Evolutionary conservation across 2,329 filamentous ascomycete genomes (phyloP), one percentile per base, ranked within the genome.

Genomic region (Pseudovirgaria hyperparasitica): DNA sequence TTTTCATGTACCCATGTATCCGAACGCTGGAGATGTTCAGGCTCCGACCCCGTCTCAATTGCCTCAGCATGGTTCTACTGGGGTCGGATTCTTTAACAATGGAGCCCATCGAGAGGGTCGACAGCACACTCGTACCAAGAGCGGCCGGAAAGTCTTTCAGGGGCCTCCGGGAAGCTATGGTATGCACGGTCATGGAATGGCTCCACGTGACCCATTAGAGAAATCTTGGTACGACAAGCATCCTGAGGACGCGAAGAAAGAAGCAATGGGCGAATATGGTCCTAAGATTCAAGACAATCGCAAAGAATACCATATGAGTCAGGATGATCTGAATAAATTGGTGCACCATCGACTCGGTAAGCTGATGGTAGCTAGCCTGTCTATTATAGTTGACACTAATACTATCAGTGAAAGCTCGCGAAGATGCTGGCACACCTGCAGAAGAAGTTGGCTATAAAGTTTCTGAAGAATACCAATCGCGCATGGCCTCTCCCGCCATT

Each of bases 161-260:
- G 68, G 72, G 15, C 86, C 86, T 1, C 81, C 85, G 4, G 87
- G 84, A 31, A 93, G 85, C 59, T 96, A 96, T 46, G 86, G 87
- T 35, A 70, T 93, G 29, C 86, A 92, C 44, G 84, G 86, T 23
- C 87, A 94, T 46, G 85, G 84, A 28, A 64, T 81, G 15, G 66
- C 70, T 11, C 65, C 77, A 3, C 71, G 73, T 30, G 82, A 92
- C 56, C 82, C 78, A 48, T 81, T 96, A 21, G 84, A 93, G 44
- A 82, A 81, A 58, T 80, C 81, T 15, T 94, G 92, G 69, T 92
- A 90, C 47, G 73, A 84, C 43, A 94, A 90, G 57, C 85, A 93
- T 45, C 87, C 87, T 0, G 82, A 94, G 23, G 69, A 71, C 39
- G 63, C 78, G 16, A 65, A 70, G 29, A 73, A 78, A 48, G 82